Evolutionary conservation across 768 basidiomycete genomes (phyloP).

Genomic region (Lactarius evosmus): DNA sequence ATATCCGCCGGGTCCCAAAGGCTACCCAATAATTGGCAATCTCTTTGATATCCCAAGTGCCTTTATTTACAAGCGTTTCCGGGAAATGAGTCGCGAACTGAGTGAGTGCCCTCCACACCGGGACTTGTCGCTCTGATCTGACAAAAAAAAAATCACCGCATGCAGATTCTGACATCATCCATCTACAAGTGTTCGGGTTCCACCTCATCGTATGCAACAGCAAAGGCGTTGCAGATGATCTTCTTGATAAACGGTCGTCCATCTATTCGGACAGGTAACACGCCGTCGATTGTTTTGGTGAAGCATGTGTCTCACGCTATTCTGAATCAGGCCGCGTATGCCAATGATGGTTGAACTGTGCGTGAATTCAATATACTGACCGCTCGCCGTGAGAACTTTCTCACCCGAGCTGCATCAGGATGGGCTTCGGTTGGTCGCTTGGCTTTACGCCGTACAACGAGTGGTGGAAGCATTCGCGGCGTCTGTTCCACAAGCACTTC

Average conservation of each 20-base stretch:
- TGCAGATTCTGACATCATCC: conserved; percentile 34
- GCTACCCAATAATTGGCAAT: conserved; percentile 30
- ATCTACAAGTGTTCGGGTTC: conserved; percentile 32
- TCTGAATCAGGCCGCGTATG: conserved; percentile 20
- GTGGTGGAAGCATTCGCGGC: conserved; percentile 36
- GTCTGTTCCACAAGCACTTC: conserved; percentile 34
- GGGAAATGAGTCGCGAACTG: conserved; percentile 25
- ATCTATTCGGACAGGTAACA: conserved; percentile 38
- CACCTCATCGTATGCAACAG: conserved; percentile 38
- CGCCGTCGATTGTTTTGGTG: neutral
- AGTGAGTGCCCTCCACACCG: neutral
- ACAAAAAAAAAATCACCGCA: neutral
- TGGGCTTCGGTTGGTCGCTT: conserved; percentile 29
- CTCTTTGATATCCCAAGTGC: conserved; percentile 28
- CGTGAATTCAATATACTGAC: neutral
- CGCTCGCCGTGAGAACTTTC: neutral
- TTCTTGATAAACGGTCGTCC: conserved; percentile 39
- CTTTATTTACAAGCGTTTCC: conserved; percentile 28
- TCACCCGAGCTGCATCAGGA: conserved; percentile 6
- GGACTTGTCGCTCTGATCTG: neutral
- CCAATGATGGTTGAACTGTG: conserved; percentile 28
- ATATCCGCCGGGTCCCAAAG: conserved; percentile 30
- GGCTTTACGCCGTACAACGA: conserved; percentile 35
- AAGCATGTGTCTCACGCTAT: too few species aligned
- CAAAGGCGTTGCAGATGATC: conserved; percentile 35